phyloP scores from a whole-genome alignment of 495 filamentous ascomycete genomes.

The Wilcoxina mikolae region DNA sequence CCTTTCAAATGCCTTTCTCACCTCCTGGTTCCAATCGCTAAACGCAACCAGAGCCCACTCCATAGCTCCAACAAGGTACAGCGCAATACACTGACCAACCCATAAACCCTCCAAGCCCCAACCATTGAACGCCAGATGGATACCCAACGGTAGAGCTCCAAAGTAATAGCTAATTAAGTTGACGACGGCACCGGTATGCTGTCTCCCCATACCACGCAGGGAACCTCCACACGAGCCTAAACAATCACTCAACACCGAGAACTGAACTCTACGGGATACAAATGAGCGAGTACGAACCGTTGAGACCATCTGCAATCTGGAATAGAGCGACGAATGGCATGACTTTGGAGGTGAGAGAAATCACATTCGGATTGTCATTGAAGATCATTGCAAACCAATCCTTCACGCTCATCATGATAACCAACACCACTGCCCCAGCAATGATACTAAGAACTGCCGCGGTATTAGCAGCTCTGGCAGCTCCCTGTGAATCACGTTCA shows the following conservation, averaged over 20 bases:
- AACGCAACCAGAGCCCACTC: slow-evolving; percentile 71
- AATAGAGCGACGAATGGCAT: slow-evolving; percentile 84
- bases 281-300: slow-evolving; percentile 1
- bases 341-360: slow-evolving; percentile 63
- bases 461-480: slow-evolving; percentile 58
- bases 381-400: slow-evolving; percentile 71
- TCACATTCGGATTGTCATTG: slow-evolving; percentile 61
- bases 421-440: slow-evolving; percentile 54
- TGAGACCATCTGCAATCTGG: slow-evolving; percentile 64
- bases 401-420: slow-evolving; percentile 55
- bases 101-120: slow-evolving; percentile 77
- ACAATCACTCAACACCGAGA: not conserved
- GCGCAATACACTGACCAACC: slow-evolving; percentile 79
- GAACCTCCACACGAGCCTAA: slow-evolving; percentile 56
- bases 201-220: slow-evolving; percentile 70
- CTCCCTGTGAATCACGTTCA: slow-evolving; percentile 49
- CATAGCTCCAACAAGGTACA: slow-evolving; percentile 64
- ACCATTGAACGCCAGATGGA: slow-evolving; percentile 76
- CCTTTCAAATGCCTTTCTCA: slow-evolving; percentile 57
- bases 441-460: slow-evolving; percentile 61
- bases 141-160: slow-evolving; percentile 67
- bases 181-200: slow-evolving; percentile 78
- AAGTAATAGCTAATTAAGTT: slow-evolving; percentile 83
- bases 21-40: slow-evolving; percentile 67
- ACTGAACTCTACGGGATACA: no score